Conservation (phyloP, 2,329 filamentous ascomycete genomes). For the Colletotrichum horii region DNA sequence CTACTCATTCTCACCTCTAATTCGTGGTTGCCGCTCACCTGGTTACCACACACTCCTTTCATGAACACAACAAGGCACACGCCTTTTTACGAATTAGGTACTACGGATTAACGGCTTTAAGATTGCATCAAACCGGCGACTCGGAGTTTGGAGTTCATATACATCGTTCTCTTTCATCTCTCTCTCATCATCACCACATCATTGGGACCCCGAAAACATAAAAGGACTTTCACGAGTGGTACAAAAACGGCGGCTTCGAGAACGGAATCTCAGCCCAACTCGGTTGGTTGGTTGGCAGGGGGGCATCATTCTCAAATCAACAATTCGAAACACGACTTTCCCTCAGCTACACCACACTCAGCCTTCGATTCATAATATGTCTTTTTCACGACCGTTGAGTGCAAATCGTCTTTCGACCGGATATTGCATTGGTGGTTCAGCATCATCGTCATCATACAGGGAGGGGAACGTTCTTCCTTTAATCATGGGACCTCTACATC, state of each 20-base stretch:
- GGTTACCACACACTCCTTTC: background rate
- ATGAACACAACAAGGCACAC: constrained; percentile 8
- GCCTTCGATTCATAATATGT: background rate
- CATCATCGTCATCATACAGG: constrained; percentile 4
- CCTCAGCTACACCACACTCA: background rate
- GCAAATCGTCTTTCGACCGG: background rate
- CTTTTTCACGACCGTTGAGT: background rate
- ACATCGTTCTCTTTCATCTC: background rate
- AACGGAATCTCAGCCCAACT: constrained; percentile 12
- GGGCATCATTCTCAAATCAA: background rate
- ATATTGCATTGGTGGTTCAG: background rate
- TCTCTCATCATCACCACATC: background rate
- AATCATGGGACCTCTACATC: constrained; percentile 12
- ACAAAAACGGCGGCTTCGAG: constrained; percentile 3
- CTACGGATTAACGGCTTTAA: constrained; percentile 22
- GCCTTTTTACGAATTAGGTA: constrained; percentile 13
- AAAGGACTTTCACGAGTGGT: constrained; percentile 3
- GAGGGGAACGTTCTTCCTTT: background rate
- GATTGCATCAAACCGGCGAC: constrained; percentile 23
- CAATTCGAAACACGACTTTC: background rate
- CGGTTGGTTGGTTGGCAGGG: background rate
- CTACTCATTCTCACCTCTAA: constrained; percentile 3
- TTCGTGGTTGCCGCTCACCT: background rate
- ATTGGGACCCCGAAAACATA: background rate
- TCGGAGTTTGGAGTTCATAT: constrained; percentile 22